A percentile compares a stretch with the other conserved stretches of the same genome.
Conservation (phyloP, 83 land plant genomes). For the Isoetes engelmannii region DNA sequence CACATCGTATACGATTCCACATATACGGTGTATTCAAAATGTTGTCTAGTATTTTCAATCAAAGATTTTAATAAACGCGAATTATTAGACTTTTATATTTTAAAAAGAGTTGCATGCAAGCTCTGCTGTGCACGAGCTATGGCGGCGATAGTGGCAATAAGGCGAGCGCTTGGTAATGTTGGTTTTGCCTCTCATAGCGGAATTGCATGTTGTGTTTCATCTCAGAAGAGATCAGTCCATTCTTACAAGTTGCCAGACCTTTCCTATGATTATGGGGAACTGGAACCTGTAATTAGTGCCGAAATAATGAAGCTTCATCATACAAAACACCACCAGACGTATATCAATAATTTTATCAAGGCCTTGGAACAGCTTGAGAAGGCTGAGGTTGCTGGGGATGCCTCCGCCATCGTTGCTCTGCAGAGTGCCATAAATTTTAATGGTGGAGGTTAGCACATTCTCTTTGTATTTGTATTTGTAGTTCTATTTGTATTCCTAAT, state of each 20-base stretch:
- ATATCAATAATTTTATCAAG: constrained; percentile 75
- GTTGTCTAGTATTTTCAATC: too few relatives aligned
- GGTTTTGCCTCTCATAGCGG: too few relatives aligned
- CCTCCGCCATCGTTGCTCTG: constrained; percentile 44
- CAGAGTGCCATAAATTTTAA: constrained; percentile 93
- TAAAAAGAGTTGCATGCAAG: too few relatives aligned
- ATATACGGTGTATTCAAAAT: too few relatives aligned
- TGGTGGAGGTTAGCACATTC: constrained; percentile 65
- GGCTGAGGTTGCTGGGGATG: constrained; percentile 42
- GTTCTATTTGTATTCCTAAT: background rate
- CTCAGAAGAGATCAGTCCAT: constrained; percentile 3
- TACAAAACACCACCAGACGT: constrained; percentile 89
- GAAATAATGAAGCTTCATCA: constrained; percentile 94
- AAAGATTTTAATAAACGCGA: too few relatives aligned
- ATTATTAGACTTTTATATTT: too few relatives aligned
- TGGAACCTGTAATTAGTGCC: constrained; percentile 83
- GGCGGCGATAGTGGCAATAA: too few relatives aligned
- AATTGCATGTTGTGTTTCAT: too few relatives aligned
- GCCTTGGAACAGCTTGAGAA: constrained; percentile 72
- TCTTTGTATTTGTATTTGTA: background rate
- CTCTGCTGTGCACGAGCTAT: too few relatives aligned
- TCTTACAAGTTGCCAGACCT: constrained; percentile 56
- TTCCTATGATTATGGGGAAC: constrained; percentile 78
- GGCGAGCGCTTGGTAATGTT: too few relatives aligned
- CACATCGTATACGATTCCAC: too few relatives aligned